phyloP scores from a whole-genome alignment of 495 filamentous ascomycete genomes.

The Penicillium pancosmium region DNA sequence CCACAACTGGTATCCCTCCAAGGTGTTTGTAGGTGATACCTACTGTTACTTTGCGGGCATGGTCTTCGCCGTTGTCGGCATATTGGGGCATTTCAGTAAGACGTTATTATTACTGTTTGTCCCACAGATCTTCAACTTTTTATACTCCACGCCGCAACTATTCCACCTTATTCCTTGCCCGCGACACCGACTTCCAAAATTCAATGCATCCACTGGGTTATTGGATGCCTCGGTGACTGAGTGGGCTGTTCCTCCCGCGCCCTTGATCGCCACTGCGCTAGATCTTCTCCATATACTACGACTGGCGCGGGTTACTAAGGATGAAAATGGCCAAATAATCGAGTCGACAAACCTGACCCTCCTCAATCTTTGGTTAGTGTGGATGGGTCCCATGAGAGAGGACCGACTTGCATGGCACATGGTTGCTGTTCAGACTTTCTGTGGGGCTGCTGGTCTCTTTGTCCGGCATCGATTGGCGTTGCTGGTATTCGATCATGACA shows the following conservation, averaged over 20 bases:
- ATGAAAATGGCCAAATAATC: constrained; percentile 68
- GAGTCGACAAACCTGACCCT: constrained; percentile 92
- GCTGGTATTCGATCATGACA: constrained; percentile 85
- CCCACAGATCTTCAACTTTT: constrained; percentile 94
- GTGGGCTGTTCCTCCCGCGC: constrained; percentile 72
- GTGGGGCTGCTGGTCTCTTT: constrained; percentile 81
- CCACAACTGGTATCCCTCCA: constrained; percentile 97
- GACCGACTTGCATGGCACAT: constrained; percentile 79
- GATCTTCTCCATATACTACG: constrained; percentile 64
- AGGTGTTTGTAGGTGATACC: constrained; percentile 95
- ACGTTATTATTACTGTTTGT: constrained; percentile 88
- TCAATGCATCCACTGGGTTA: constrained; percentile 79
- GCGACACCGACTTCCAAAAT: constrained; percentile 84
- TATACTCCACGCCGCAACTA: constrained; percentile 90
- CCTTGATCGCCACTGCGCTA: constrained; percentile 59
- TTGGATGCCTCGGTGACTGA: constrained; percentile 82
- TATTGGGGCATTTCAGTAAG: constrained; percentile 97
- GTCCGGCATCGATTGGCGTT: constrained; percentile 82
- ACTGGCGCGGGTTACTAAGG: constrained; percentile 64
- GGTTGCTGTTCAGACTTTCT: constrained; percentile 67
- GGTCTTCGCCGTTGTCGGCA: constrained; percentile 96
- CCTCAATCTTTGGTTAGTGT: constrained; percentile 93
- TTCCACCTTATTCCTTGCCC: constrained; percentile 90
- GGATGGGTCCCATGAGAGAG: constrained; percentile 90
- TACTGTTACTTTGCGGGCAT: constrained; percentile 99